These are phyloP conservation scores for Microthlaspi erraticum DNA, from an alignment of 345 rosid species.

Conservation along the genomic window DNA sequence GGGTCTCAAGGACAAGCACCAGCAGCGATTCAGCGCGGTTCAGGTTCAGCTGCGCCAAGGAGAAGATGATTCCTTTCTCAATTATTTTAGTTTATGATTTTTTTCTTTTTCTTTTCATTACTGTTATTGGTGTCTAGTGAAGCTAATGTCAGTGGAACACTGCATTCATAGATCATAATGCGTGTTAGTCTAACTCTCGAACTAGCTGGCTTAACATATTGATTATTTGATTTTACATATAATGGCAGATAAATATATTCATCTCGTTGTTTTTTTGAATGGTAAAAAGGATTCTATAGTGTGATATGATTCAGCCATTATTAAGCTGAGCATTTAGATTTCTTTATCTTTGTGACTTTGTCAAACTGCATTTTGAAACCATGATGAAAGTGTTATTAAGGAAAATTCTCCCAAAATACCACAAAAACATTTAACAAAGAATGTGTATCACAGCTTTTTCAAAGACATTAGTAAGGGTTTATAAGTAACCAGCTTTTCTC, in stretches of 20 bases:
- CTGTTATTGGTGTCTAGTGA: background rate
- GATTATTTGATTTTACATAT: slow-evolving; percentile 4
- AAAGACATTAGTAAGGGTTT: too few relatives aligned
- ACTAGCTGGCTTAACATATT: background rate
- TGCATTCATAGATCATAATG: too few relatives aligned
- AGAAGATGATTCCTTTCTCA: slow-evolving; percentile 19
- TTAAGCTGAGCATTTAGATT: too few relatives aligned
- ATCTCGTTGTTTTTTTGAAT: background rate
- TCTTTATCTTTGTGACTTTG: too few relatives aligned
- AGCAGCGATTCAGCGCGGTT: slow-evolving; percentile 28
- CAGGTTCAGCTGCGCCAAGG: slow-evolving; percentile 15
- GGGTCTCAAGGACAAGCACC: slow-evolving; percentile 34
- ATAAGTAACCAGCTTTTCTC: too few relatives aligned
- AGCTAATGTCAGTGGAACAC: background rate
- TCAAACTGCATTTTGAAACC: too few relatives aligned
- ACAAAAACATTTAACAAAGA: too few relatives aligned
- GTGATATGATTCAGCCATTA: background rate
- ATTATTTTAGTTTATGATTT: background rate
- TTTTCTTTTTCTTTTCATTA: background rate
- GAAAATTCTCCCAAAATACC: too few relatives aligned
- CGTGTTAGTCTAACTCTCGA: background rate
- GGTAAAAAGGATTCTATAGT: background rate
- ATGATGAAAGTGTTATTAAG: too few relatives aligned
- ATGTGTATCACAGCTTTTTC: too few relatives aligned
- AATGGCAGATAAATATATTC: background rate